Evolutionary conservation across 257 asterid genomes (phyloP), one percentile per base, ranked within the genome.

Genomic region (Lycium ferocissimum): DNA sequence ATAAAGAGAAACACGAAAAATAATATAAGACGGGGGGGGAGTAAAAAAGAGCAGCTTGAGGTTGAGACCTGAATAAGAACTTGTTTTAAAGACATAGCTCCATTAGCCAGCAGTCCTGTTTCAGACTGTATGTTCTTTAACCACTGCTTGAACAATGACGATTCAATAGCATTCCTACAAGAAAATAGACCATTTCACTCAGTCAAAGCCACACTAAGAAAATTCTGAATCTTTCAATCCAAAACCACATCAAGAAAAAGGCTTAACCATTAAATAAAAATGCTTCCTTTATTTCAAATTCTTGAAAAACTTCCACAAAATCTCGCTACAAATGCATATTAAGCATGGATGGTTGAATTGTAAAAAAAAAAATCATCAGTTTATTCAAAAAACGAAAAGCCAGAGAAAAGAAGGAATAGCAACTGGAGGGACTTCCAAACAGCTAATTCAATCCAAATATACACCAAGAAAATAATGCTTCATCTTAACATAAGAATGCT

Each of bases 101-200:
- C 98, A 83, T 88, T 89, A 84, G 91, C 91, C 63, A 96, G 88
- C 88, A 94, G 75, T 45, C 98, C 99, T 15, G 90, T 89, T 82
- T 91, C 93, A 45, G 92, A 79, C 84, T 94, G 95, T 85, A 94
- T 89, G 87, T 93, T 96, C 85, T 90, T 90, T 91, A 94, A 83
- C 99, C 99, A 96, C 63, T 91, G 95, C 85, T 92, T 93, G 91
- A 96, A 94, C 86, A 96, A 87, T 2, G 93, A 89, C 79, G 95
- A 91, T 58, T 92, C 98, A 57, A 94, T 87, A 63, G 99, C 98
- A 90, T 88, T 94, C 95, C 99, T 96, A 91, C 87, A 92, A 89
- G 58, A 88, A 73, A 75, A 53, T 20, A 71, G 18, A 47, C 22
- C 22, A 63, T 26, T 45, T 80, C 72, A 80, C 13, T 79, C 69